A percentile compares a stretch with the other conserved stretches of the same genome.
Evolutionary conservation across 345 rosid genomes (phyloP).

Genomic region (Arabidopsis suecica): DNA sequence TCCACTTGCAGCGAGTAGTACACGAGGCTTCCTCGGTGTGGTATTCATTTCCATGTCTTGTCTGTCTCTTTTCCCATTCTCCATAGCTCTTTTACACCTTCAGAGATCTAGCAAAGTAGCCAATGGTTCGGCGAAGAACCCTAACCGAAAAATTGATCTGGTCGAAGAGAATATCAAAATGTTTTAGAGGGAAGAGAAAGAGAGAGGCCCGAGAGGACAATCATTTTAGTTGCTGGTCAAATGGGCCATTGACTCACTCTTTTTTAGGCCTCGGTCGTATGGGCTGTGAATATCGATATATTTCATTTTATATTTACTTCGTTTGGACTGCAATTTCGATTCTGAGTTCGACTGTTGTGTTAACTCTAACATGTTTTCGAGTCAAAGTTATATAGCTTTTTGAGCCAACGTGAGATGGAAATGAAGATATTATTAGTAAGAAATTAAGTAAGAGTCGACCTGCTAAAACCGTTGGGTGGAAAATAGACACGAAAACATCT

Average conservation of each 20-base stretch:
- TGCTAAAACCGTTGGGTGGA: not conserved
- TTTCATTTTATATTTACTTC: too few species aligned
- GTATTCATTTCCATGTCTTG: conserved; percentile 45
- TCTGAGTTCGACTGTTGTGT: too few species aligned
- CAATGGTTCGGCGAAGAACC: conserved; percentile 36
- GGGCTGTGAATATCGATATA: not conserved
- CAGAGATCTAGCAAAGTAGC: not conserved
- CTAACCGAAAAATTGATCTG: conserved; percentile 24
- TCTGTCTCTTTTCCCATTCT: conserved; percentile 46
- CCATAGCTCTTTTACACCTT: conserved; percentile 16
- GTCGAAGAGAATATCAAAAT: conserved; percentile 17
- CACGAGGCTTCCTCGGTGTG: conserved; percentile 59
- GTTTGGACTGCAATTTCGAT: too few species aligned
- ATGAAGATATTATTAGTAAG: too few species aligned
- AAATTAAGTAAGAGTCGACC: not conserved
- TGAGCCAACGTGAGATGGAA: too few species aligned
- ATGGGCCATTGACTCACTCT: conserved; percentile 22
- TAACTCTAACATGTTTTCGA: too few species aligned
- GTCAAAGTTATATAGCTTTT: too few species aligned
- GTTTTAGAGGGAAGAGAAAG: conserved; percentile 43
- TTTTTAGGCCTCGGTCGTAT: conserved; percentile 9
- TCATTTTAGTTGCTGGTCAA: not conserved
- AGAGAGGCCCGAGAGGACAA: not conserved
- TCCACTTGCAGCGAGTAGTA: conserved; percentile 88
- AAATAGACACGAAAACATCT: too few species aligned